Evolutionary conservation across 2,329 filamentous ascomycete genomes (phyloP).

Genomic region (Hysterium pulicare): DNA sequence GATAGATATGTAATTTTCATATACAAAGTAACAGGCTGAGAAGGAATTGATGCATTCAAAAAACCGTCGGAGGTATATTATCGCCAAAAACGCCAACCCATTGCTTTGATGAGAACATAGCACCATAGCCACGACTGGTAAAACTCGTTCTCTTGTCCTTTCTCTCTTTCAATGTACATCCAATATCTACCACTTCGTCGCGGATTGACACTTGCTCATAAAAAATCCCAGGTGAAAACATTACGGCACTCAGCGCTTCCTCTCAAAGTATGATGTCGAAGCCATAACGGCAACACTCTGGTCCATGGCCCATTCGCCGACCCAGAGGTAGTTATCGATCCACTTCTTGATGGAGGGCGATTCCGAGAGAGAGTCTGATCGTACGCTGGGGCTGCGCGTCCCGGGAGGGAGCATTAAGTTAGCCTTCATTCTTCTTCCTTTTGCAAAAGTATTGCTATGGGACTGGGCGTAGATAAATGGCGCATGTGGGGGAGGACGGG

Average conservation of each 20-base stretch:
- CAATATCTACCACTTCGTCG: too few relatives aligned
- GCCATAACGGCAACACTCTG: conserved; percentile 90
- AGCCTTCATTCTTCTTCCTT: conserved; percentile 29
- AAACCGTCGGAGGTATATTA: too few relatives aligned
- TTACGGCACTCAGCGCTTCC: conserved; percentile 59
- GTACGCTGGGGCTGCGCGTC: conserved; percentile 68
- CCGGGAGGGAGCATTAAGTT: conserved; percentile 43
- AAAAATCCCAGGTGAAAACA: too few relatives aligned
- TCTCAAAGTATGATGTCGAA: conserved; percentile 85
- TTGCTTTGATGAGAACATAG: too few relatives aligned
- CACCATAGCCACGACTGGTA: too few relatives aligned
- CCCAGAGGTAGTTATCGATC: conserved; percentile 89
- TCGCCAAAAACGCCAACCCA: too few relatives aligned
- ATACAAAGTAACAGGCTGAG: too few relatives aligned
- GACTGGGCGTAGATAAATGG: conserved; percentile 19
- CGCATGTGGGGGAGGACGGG: conserved; percentile 7
- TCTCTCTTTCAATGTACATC: too few relatives aligned
- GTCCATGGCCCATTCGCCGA: conserved; percentile 98
- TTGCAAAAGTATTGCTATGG: conserved; percentile 16
- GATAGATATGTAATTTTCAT: too few relatives aligned
- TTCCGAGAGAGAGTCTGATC: conserved; percentile 79
- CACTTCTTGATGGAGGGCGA: conserved; percentile 81
- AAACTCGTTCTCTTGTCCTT: too few relatives aligned
- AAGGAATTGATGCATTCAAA: too few relatives aligned
- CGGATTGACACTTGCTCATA: too few relatives aligned